phyloP scores from a whole-genome alignment of 1,284 basidiomycete genomes.

The Limonomyces culmigenus region DNA sequence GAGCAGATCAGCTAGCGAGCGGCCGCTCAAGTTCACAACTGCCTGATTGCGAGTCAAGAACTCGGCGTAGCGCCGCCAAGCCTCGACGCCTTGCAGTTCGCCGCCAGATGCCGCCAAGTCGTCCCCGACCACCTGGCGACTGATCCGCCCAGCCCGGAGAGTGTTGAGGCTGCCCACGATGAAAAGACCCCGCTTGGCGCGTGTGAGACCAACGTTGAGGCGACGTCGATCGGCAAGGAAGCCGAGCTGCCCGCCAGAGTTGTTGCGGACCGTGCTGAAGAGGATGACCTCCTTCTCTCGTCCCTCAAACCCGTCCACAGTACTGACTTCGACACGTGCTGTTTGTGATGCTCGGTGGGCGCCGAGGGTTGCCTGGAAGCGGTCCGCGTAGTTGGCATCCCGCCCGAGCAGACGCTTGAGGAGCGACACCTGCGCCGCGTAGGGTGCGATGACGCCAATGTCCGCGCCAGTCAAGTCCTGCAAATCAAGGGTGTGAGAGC shows the following conservation, averaged over 20 bases:
- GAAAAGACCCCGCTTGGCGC: constrained; percentile 72
- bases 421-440: constrained; percentile 64
- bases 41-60: constrained; percentile 32
- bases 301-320: constrained; percentile 89
- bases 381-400: constrained; percentile 28
- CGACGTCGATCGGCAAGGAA: constrained; percentile 81
- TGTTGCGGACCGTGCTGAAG: constrained; percentile 81
- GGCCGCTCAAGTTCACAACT: constrained; percentile 31
- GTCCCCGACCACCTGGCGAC: constrained; percentile 9
- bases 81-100: constrained; percentile 32
- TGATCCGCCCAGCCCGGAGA: constrained; percentile 28
- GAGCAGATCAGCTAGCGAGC: constrained; percentile 23
- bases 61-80: constrained; percentile 42
- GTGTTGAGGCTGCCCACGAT: constrained; percentile 68
- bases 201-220: constrained; percentile 78
- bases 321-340: constrained; percentile 61
- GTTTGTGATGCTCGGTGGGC: constrained; percentile 46
- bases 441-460: constrained; percentile 82
- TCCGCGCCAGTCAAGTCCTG: constrained; percentile 50
- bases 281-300: constrained; percentile 85
- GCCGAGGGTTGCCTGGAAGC: constrained; percentile 45
- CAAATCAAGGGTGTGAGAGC: background rate
- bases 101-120: constrained; percentile 15
- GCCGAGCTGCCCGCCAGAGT: constrained; percentile 57
- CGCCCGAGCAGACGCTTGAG: constrained; percentile 44